Evolutionary conservation across 169 alveolate genomes (phyloP).

Genomic region (Prorocentrum cordatum): DNA sequence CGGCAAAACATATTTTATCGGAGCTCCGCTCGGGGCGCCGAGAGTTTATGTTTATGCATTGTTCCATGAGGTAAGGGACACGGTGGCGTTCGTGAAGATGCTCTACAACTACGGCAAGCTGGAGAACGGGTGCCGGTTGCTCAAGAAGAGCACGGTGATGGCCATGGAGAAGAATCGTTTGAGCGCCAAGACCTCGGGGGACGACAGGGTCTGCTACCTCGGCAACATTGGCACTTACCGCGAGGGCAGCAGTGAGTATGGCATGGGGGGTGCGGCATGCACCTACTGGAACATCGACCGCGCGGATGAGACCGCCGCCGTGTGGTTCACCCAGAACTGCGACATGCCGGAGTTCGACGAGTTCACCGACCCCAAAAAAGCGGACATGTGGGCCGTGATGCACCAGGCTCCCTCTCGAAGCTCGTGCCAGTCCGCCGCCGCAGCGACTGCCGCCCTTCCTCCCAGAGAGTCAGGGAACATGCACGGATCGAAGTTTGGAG

Average conservation of each 20-base stretch:
- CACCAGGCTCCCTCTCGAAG: too few relatives aligned
- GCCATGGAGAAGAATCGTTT: constrained; percentile 44
- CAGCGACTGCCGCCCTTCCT: too few relatives aligned
- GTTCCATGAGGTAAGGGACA: not conserved
- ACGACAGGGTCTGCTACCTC: constrained; percentile 4
- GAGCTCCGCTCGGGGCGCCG: too few relatives aligned
- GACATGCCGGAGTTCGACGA: constrained; percentile 11
- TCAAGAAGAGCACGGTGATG: not conserved
- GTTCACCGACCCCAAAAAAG: constrained; percentile 22
- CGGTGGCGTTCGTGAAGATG: not conserved
- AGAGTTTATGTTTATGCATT: not conserved
- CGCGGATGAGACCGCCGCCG: constrained; percentile 28
- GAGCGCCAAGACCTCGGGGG: not conserved
- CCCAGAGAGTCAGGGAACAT: too few relatives aligned
- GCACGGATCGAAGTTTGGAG: too few relatives aligned
- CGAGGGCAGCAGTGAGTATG: constrained; percentile 19
- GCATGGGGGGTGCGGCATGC: constrained; percentile 70
- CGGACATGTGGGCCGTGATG: constrained; percentile 41
- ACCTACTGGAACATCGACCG: constrained; percentile 51
- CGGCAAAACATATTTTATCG: too few relatives aligned
- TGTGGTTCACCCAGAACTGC: constrained; percentile 60
- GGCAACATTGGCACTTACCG: constrained; percentile 59
- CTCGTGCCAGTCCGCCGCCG: too few relatives aligned
- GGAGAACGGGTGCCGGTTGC: constrained; percentile 10
- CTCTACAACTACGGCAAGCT: not conserved